Percentiles rank a stretch among this genome's conserved stretches.
phyloP scores from a whole-genome alignment of 768 basidiomycete genomes.

The Lepiota venenata region DNA sequence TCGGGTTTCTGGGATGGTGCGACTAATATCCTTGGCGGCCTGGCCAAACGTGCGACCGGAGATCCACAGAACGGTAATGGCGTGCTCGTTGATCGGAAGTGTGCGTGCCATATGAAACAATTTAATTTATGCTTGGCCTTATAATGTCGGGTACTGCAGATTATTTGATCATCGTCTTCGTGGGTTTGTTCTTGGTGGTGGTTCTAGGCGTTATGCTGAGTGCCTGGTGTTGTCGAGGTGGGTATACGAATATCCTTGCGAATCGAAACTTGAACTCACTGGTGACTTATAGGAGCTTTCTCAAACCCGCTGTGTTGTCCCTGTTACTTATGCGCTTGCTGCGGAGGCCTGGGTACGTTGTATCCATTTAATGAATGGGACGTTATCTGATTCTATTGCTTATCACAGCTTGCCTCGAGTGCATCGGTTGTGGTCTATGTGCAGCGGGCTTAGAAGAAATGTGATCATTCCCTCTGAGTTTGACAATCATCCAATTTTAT shows the following conservation, averaged over 20 bases:
- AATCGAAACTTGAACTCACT: background rate
- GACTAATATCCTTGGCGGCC: background rate
- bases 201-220: slow-evolving; percentile 54
- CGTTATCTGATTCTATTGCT: background rate
- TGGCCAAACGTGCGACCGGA: slow-evolving; percentile 3
- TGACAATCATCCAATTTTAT: too few species aligned
- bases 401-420: slow-evolving; percentile 57
- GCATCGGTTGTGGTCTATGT: slow-evolving; percentile 67
- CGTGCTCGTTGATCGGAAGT: slow-evolving; percentile 1
- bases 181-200: slow-evolving; percentile 55
- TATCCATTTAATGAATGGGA: background rate
- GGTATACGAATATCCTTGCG: slow-evolving; percentile 12
- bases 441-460: slow-evolving; percentile 42
- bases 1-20: background rate
- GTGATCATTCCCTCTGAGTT: slow-evolving; percentile 5
- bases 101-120: background rate
- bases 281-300: slow-evolving; percentile 40
- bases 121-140: background rate
- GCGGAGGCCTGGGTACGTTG: slow-evolving; percentile 57
- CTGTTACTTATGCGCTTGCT: slow-evolving; percentile 71
- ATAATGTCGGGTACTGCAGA: slow-evolving; percentile 28
- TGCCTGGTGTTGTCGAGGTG: slow-evolving; percentile 65
- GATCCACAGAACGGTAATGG: background rate
- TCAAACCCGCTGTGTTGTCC: slow-evolving; percentile 66
- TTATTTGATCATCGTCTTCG: slow-evolving; percentile 63